Conservation (phyloP, 2,329 filamentous ascomycete species). For the Fusarium nelsonii region DNA sequence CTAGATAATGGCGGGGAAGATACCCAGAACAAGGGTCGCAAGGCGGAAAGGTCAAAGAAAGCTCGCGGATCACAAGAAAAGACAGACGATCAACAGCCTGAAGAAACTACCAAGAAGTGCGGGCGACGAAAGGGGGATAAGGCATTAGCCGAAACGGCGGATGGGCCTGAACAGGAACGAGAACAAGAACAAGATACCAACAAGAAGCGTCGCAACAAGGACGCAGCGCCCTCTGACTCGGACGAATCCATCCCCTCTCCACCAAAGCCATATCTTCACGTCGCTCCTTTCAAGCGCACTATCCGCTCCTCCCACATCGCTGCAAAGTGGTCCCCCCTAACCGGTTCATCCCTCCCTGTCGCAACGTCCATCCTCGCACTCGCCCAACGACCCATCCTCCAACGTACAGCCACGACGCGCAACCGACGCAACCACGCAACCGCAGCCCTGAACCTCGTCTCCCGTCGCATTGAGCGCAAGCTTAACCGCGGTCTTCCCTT, state of each 20-base stretch:
- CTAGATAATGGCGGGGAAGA: constrained; percentile 24
- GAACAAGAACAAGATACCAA: constrained; percentile 9
- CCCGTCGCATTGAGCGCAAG: constrained; percentile 68
- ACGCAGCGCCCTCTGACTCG: constrained; percentile 37
- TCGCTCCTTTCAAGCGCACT: constrained; percentile 63
- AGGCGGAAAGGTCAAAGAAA: constrained; percentile 22
- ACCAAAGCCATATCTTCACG: constrained; percentile 60
- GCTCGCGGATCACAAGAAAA: constrained; percentile 13
- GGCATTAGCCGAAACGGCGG: constrained; percentile 6
- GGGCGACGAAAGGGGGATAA: constrained; percentile 25
- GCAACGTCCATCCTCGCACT: constrained; percentile 69
- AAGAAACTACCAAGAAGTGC: constrained; percentile 30
- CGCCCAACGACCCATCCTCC: constrained; percentile 71
- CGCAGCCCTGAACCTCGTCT: constrained; percentile 66
- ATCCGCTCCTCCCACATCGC: constrained; percentile 75
- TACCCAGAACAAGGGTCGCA: constrained; percentile 35
- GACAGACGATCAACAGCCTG: constrained; percentile 17
- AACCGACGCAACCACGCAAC: constrained; percentile 66
- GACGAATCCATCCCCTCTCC: constrained; percentile 46
- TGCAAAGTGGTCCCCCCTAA: constrained; percentile 74
- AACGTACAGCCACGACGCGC: constrained; percentile 64
- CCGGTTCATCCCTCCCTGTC: constrained; percentile 65
- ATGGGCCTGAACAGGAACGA: background rate
- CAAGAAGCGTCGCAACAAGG: constrained; percentile 37
- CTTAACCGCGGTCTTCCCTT: constrained; percentile 74